Base-by-base conservation (phyloP, 768 basidiomycete species). In the Tylopilus vinaceipallidus region DNA sequence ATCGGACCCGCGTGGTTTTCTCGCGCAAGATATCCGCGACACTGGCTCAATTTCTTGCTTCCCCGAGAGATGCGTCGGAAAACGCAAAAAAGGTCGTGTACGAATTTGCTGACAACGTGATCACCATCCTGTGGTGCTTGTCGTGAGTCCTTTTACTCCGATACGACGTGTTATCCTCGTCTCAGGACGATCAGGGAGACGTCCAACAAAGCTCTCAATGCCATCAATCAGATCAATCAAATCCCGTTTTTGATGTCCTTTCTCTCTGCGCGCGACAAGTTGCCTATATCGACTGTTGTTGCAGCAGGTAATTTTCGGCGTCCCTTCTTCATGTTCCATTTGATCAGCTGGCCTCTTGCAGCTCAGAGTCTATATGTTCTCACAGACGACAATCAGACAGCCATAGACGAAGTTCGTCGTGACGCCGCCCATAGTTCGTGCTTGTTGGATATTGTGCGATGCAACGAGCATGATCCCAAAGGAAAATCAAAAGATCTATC, bases 281-380 rank as follows among this genome's bases (percentile, higher is more conserved):
- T 95, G 8, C 86, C 92, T 2, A 52, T 84, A 14, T 72, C 80
- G 1, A 84, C 90, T 2, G 86, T 91, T 5, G 79, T 82, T 33
- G 81, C 95, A 40, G 91, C 93, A 62, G 90, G 93, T 92, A 59
- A 33, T 2, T 75, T 61, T 27, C n/a, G n/a, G n/a, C n/a, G n/a
- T 36, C 52, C 29, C 10, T 6, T 38, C 34, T 19, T 23, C 8
- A 3, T 13, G 27, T 17, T 17, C 29, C 6, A 29, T 23, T 38
- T 30, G 46, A 50, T 20, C 39, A 17, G 48, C 37, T 19, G 37
- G 30, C 38, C 33, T 42, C 22, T 20, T 43, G 23, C 57, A 93
- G 93, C 91, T 0, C 95, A 98, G 63, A 92, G 92, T 60, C 72
- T 97, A 16, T 97, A 95, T 66, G 90, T 95, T 52, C 73, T 98